Base-by-base conservation (phyloP, 2,329 filamentous ascomycete species). In the Berkeleyomyces basicola region DNA sequence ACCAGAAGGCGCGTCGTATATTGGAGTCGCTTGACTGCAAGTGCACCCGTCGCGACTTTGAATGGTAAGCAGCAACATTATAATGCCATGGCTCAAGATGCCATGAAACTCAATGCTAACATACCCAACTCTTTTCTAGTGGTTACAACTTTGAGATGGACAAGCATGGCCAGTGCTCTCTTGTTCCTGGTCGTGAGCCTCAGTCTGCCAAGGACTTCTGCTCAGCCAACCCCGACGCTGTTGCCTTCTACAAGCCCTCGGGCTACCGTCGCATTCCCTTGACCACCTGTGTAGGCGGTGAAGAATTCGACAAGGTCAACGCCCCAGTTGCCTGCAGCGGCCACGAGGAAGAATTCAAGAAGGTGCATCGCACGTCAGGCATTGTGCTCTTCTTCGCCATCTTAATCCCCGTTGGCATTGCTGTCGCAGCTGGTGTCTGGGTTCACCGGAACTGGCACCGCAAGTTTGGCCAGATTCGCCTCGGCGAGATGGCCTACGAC, bases 101-200 rank as follows among this genome's bases (percentile, higher is more conserved):
- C 59, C 58, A 39, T 59, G 5, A 46, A 31, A n/a, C 11, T 58
- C 31, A 4, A 59, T 7, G 46, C 37, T 36, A n/a, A 59, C 7
- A 39, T 33, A 51, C 53, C 39, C 16, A 16, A 43, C 14, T 42
- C 11, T 49, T 23, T 5, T 37, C 23, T 67, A 93, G 89, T 74
- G 92, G 95, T 71, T 99, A 90, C 79, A 99, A 99, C 74, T 99
- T 83, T 73, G 85, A 97, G 71, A 82, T 87, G 57, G 82, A 88
- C 72, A 79, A 76, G 37, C 87, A 91, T 70, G 86, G 87, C 58
- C 83, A 86, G 66, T 99, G 93, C 74, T 74, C 73, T 4, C 82
- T 95, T 10, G 90, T 97, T 1, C 73, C 80, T 0, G 92, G 92
- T 11, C 81, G 90, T 47, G 67, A 80, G 7, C 85, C 88, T 10